Evolutionary conservation across 2,329 filamentous ascomycete genomes (phyloP), one percentile per base, ranked within the genome.

Genomic region (Aspergillus persii): DNA sequence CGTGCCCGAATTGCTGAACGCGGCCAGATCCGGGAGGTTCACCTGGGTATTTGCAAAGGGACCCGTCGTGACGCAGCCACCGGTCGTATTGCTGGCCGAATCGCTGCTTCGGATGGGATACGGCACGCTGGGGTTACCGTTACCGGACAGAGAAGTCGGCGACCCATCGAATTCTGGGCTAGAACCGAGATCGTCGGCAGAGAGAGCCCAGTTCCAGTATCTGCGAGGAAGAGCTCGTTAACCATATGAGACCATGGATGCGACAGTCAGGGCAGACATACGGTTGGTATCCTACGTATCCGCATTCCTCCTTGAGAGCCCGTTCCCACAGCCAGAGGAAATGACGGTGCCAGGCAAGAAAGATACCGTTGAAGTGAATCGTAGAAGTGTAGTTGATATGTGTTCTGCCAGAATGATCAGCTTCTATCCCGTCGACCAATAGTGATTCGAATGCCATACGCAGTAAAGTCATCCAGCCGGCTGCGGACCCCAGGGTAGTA

Each of bases 331-430:
- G 15, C 15, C 48, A 41, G 46, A 59, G 50, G 3, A 50, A 61
- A 18, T 41, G 53, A 7, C 59, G 59, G 50, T 61, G 59, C 59
- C 56, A 61, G 12, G 59, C 23, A 3, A 61, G 53, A 11, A 61
- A 61, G 4, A 27, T 29, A 39, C 44, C 12, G 53, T 53, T 41
- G 50, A 30, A 7, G 26, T 36, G 31, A 0, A 11, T 46, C 2
- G n/a, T 30, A 4, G 54, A 12, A 7, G 23, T 30, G 33, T 1
- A 44, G 0, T 46, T 31, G 9, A 54, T 50, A 50, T 54, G 23
- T 6, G 26, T 5, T 9, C 33, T 50, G 36, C 6, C 8, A 26
- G 8, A 2, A 41, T 41, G 36, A 18, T 46, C 39, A 4, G 39
- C 26, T 26, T 7, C 47, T 46, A 3, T 5, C 8, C 9, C 9